Evolutionary conservation across 305 asterid genomes (phyloP).

Genomic region (Fraxinus nigra): DNA sequence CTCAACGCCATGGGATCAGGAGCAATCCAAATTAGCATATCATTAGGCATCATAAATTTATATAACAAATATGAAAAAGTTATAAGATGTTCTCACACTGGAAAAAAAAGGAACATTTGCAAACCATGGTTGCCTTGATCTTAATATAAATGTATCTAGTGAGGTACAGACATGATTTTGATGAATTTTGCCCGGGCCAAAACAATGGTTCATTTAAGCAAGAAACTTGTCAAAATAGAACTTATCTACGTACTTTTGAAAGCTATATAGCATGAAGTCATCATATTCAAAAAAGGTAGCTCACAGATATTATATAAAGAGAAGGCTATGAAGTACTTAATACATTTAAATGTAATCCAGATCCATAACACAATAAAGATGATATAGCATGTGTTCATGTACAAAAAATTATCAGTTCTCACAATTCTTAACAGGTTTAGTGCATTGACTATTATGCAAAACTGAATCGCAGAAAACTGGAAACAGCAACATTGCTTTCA

Average conservation of each 20-base stretch:
- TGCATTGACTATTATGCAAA: neutral
- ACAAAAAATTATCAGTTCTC: neutral
- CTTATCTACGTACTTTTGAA: slow-evolving; percentile 4
- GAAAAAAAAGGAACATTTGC: neutral
- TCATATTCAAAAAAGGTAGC: neutral
- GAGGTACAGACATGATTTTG: neutral
- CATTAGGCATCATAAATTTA: neutral
- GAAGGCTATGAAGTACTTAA: neutral
- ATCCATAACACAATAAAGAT: neutral
- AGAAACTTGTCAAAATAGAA: neutral
- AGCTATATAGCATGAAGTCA: slow-evolving; percentile 14
- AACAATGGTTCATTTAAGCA: neutral
- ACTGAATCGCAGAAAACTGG: neutral
- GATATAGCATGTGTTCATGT: neutral
- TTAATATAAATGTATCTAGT: neutral
- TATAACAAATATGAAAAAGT: neutral
- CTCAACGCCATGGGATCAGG: neutral
- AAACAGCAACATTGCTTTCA: neutral
- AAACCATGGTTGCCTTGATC: neutral
- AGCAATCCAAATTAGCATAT: slow-evolving; percentile 1
- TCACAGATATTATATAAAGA: neutral
- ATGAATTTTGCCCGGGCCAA: neutral
- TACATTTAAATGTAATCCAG: neutral
- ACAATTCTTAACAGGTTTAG: neutral
- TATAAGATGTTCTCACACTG: neutral